Conservation (phyloP, 2,329 filamentous ascomycete genomes). For the Verticillium nubilum region DNA sequence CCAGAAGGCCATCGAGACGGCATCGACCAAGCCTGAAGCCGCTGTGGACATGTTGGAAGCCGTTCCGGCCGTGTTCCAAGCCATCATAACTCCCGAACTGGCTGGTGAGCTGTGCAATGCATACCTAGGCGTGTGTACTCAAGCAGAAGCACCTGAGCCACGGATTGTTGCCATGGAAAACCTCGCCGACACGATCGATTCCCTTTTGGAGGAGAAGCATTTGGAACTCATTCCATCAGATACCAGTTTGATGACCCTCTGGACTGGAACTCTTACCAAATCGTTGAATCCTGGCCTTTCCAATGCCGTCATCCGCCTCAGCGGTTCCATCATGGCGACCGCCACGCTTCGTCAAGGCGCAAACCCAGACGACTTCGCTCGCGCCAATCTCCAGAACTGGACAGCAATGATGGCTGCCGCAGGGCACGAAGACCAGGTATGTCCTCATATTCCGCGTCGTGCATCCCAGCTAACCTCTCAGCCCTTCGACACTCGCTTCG, state of each 20-base stretch:
- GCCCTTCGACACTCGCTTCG: constrained; percentile 61
- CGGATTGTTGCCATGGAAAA: constrained; percentile 41
- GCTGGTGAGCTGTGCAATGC: constrained; percentile 30
- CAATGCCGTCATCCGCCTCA: constrained; percentile 42
- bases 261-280: constrained; percentile 30
- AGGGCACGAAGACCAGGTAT: constrained; percentile 41
- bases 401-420: constrained; percentile 44
- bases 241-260: constrained; percentile 30
- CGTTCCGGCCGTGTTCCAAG: constrained; percentile 23
- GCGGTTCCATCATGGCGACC: constrained; percentile 37
- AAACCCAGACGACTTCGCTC: constrained; percentile 3
- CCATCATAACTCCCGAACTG: constrained; percentile 15
- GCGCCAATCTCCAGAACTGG: constrained; percentile 31
- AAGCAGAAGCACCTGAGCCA: constrained; percentile 35
- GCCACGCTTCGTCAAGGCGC: constrained; percentile 16
- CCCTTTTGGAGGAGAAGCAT: constrained; percentile 21
- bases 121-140: constrained; percentile 35
- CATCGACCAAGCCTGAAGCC: constrained; percentile 22
- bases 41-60: constrained; percentile 33
- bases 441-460: constrained; percentile 9
- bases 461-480: constrained; percentile 19
- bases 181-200: constrained; percentile 39
- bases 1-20: not conserved
- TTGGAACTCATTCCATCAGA: constrained; percentile 23
- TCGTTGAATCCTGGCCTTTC: constrained; percentile 41